phyloP scores from a whole-genome alignment of 2,329 filamentous ascomycete species.

The Pseudocercospora fuligena region DNA sequence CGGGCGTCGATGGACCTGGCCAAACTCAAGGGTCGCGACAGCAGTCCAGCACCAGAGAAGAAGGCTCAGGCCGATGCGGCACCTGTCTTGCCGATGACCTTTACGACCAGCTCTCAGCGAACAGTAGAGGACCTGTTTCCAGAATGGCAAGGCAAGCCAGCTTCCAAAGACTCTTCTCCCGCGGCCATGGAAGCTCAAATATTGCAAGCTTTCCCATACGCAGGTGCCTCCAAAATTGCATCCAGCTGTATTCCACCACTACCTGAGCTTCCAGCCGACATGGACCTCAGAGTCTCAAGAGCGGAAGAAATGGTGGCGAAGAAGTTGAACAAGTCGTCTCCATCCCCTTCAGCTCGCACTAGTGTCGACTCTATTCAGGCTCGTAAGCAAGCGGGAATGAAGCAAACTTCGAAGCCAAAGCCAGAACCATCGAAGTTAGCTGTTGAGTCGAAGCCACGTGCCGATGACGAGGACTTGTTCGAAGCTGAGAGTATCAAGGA shows the following conservation, averaged over 20 bases:
- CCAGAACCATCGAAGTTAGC: background rate
- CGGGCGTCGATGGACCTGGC: background rate
- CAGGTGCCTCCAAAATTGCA: constrained; percentile 1
- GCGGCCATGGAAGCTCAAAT: constrained; percentile 17
- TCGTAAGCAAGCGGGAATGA: background rate
- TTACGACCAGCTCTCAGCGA: constrained; percentile 22
- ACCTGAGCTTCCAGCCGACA: constrained; percentile 39
- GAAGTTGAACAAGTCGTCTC: constrained; percentile 29
- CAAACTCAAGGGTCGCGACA: background rate
- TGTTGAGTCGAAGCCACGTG: constrained; percentile 9
- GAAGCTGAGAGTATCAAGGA: constrained; percentile 5
- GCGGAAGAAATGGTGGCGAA: constrained; percentile 38
- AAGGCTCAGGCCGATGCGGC: background rate
- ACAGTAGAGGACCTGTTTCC: constrained; percentile 38
- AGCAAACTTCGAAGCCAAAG: background rate
- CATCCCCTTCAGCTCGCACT: constrained; percentile 28
- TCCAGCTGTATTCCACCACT: constrained; percentile 32
- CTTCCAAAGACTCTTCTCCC: constrained; percentile 21
- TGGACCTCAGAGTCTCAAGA: constrained; percentile 32
- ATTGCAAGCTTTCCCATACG: constrained; percentile 8
- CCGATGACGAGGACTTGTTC: constrained; percentile 5
- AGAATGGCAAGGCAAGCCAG: constrained; percentile 35
- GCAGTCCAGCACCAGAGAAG: background rate
- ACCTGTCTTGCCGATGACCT: background rate
- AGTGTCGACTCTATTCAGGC: constrained; percentile 28